These are phyloP conservation scores for Scalesia atractyloides DNA, from an alignment of 129 eudicot species.

Conservation along the genomic window DNA sequence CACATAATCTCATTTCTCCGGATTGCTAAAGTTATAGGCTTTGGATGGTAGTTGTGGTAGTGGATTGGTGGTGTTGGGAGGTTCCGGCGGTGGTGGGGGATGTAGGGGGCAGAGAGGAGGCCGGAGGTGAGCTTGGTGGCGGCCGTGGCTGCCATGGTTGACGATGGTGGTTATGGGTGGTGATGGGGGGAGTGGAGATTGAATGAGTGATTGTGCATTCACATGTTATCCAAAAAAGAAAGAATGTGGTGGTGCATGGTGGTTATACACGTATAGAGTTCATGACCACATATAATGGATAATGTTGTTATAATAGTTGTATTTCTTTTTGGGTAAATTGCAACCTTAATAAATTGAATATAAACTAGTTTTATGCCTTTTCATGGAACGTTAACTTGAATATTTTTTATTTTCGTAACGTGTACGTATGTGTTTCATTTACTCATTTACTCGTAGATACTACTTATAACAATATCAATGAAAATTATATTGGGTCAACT, in stretches of 20 bases:
- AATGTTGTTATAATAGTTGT: background rate
- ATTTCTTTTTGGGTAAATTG: background rate
- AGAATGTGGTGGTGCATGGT: slow-evolving; percentile 3
- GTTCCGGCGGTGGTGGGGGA: slow-evolving; percentile 38
- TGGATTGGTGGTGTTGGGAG: slow-evolving; percentile 19
- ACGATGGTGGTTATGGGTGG: background rate
- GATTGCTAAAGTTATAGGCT: background rate
- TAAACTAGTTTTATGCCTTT: too few species aligned
- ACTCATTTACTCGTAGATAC: too few species aligned
- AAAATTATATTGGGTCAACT: too few species aligned
- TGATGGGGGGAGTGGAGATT: background rate
- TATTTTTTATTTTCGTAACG: too few species aligned
- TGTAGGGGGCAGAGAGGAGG: slow-evolving; percentile 47
- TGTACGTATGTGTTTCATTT: too few species aligned
- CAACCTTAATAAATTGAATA: too few species aligned
- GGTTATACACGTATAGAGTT: slow-evolving; percentile 24
- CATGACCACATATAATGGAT: slow-evolving; percentile 51
- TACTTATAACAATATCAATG: too few species aligned
- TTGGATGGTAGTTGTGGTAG: slow-evolving; percentile 12
- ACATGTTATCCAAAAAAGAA: slow-evolving; percentile 22
- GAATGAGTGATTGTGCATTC: slow-evolving; percentile 21
- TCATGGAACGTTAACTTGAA: too few species aligned
- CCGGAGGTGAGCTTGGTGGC: slow-evolving; percentile 58
- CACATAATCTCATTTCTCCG: slow-evolving; percentile 34
- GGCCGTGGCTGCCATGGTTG: slow-evolving; percentile 56